Percentiles rank a stretch among this genome's conserved stretches.
Conservation (phyloP, 2,329 filamentous ascomycete species). For the Trichoderma brevicompactum region DNA sequence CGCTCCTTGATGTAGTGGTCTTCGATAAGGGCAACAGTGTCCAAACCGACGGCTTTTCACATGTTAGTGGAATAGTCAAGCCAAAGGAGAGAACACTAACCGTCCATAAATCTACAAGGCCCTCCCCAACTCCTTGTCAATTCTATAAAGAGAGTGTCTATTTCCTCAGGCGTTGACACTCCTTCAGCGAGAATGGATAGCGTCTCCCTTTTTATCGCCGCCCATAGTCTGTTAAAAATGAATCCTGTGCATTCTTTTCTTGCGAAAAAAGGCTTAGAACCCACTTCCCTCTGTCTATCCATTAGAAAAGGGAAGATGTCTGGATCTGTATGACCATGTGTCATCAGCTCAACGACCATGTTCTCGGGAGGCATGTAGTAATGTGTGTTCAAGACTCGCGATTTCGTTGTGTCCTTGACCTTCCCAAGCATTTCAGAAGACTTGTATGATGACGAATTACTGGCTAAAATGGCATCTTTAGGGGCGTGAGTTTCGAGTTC, state of each 20-base stretch:
- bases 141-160: conserved; percentile 2
- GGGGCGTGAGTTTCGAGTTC: conserved; percentile 4
- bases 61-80: not conserved
- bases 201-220: conserved; percentile 11
- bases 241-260: conserved; percentile 13
- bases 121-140: conserved; percentile 4
- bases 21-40: conserved; percentile 3
- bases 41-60: not conserved
- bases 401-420: conserved; percentile 2
- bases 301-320: conserved; percentile 15
- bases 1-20: conserved; percentile 4
- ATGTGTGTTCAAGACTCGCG: conserved; percentile 4
- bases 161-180: conserved; percentile 9
- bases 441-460: conserved; percentile 5
- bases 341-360: conserved; percentile 10
- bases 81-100: not conserved
- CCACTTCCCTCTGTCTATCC: conserved; percentile 15
- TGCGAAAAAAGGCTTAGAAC: conserved; percentile 3
- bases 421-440: conserved; percentile 3
- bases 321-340: not conserved
- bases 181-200: conserved; percentile 6
- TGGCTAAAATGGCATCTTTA: conserved; percentile 5
- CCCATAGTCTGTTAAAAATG: conserved; percentile 12
- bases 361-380: conserved; percentile 12
- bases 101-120: conserved; percentile 4